Conservation (phyloP, 257 asterid species). For the Solanum phureja region DNA sequence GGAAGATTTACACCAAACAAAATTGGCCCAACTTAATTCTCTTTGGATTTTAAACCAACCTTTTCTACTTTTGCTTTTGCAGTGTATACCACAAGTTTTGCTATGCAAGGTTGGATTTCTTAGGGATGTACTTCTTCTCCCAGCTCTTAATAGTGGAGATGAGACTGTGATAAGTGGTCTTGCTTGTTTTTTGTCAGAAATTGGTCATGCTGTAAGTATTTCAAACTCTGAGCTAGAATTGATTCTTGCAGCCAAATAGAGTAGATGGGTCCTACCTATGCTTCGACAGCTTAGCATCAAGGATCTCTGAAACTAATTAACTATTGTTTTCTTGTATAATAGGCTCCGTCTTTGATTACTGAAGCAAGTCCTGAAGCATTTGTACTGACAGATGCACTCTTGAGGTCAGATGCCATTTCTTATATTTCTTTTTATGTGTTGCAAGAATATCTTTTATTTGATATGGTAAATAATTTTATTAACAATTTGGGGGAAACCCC, state of each 20-base stretch:
- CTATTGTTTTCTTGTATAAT: constrained; percentile 12
- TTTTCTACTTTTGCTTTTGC: constrained; percentile 14
- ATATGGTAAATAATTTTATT: not conserved
- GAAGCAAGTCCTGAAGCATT: constrained; percentile 71
- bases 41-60: not conserved
- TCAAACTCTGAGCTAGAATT: not conserved
- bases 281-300: not conserved
- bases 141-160: constrained; percentile 71
- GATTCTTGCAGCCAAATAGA: not conserved
- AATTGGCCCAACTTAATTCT: not conserved
- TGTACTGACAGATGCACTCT: constrained; percentile 54
- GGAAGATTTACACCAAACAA: not conserved
- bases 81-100: constrained; percentile 74
- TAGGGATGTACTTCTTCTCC: constrained; percentile 64
- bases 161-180: constrained; percentile 68
- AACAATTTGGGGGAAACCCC: not conserved
- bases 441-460: not conserved
- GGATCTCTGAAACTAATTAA: not conserved
- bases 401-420: constrained; percentile 47
- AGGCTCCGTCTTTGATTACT: constrained; percentile 71
- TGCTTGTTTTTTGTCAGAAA: constrained; percentile 87
- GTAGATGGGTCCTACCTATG: not conserved
- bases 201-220: constrained; percentile 84
- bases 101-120: constrained; percentile 63
- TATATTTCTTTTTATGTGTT: not conserved